A percentile compares a stretch with the other conserved stretches of the same genome.
Conservation (phyloP, 2,329 filamentous ascomycete genomes). For the Macroventuria anomochaeta region DNA sequence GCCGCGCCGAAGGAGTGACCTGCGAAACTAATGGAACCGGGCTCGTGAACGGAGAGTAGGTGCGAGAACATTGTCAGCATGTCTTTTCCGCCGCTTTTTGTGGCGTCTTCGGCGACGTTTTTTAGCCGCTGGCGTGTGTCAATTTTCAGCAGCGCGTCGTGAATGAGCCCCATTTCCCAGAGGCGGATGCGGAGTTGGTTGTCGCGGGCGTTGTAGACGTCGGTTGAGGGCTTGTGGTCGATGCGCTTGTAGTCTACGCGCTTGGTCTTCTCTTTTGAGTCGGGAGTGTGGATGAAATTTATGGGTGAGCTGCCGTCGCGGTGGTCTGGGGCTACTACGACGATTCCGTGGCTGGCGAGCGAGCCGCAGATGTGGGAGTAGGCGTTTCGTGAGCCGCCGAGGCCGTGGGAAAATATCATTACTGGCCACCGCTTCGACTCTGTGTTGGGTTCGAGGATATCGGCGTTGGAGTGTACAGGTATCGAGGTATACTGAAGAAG, state of each 20-base stretch:
- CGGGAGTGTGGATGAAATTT: conserved; percentile 71
- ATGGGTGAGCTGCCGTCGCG: conserved; percentile 80
- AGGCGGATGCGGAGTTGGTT: conserved; percentile 75
- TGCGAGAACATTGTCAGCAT: conserved; percentile 65
- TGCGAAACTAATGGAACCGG: conserved; percentile 75
- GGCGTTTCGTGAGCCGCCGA: conserved; percentile 80
- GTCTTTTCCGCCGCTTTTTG: conserved; percentile 47
- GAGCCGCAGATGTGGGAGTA: conserved; percentile 85
- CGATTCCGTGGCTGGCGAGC: conserved; percentile 78
- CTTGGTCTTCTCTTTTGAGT: conserved; percentile 48
- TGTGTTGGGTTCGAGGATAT: conserved; percentile 59
- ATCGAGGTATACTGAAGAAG: conserved; percentile 76
- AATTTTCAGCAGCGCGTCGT: conserved; percentile 71
- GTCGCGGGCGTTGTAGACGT: conserved; percentile 72
- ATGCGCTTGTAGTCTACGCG: conserved; percentile 55
- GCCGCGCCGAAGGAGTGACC: conserved; percentile 85
- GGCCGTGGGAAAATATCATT: conserved; percentile 84
- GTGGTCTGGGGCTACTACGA: conserved; percentile 83
- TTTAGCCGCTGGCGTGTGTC: conserved; percentile 61
- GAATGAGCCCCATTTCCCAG: conserved; percentile 77
- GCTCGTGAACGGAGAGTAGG: conserved; percentile 71
- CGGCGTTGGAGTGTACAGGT: conserved; percentile 74
- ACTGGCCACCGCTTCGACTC: conserved; percentile 73
- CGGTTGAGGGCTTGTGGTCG: conserved; percentile 68
- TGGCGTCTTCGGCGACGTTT: conserved; percentile 54